A percentile compares a stretch with the other conserved stretches of the same genome.
phyloP scores from a whole-genome alignment of 2,329 filamentous ascomycete genomes.

The Aspergillus glaucus region DNA sequence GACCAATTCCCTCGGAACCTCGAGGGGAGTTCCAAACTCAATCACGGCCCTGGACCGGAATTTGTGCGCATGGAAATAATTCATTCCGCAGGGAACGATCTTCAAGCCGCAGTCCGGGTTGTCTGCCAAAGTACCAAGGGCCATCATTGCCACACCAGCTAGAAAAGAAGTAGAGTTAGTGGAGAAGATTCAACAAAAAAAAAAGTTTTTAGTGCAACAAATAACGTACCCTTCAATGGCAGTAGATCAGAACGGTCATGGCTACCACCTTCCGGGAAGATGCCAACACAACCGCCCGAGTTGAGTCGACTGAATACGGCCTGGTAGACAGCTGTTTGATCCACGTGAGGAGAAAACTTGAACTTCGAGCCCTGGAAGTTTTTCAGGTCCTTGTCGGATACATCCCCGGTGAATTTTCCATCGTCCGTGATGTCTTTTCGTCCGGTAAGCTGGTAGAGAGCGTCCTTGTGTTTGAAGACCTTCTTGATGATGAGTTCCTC shows the following conservation, averaged over 20 bases:
- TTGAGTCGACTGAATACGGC: slow-evolving; percentile 81
- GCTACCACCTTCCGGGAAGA: slow-evolving; percentile 94
- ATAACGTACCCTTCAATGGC: slow-evolving; percentile 63
- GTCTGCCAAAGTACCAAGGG: slow-evolving; percentile 77
- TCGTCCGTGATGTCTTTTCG: slow-evolving; percentile 64
- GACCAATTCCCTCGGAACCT: slow-evolving; percentile 75
- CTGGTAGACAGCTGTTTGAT: slow-evolving; percentile 89
- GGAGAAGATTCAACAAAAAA: neutral
- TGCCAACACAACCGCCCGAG: slow-evolving; percentile 82
- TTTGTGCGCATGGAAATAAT: slow-evolving; percentile 98
- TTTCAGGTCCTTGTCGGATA: slow-evolving; percentile 45
- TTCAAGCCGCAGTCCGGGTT: slow-evolving; percentile 82
- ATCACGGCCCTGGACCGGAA: slow-evolving; percentile 93
- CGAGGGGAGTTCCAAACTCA: slow-evolving; percentile 86
- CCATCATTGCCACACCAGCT: slow-evolving; percentile 97
- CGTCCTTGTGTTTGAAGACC: slow-evolving; percentile 69
- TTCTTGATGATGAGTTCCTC: slow-evolving; percentile 84
- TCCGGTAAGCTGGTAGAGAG: slow-evolving; percentile 75
- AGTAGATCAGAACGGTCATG: slow-evolving; percentile 89
- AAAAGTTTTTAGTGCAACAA: neutral
- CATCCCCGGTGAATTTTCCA: slow-evolving; percentile 54
- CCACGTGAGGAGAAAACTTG: slow-evolving; percentile 85
- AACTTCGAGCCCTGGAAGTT: slow-evolving; percentile 73
- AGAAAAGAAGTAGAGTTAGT: slow-evolving; percentile 8
- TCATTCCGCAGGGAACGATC: slow-evolving; percentile 97